Conservation (phyloP, 805 yeast species). For the Cyberlindnera bimundalis region DNA sequence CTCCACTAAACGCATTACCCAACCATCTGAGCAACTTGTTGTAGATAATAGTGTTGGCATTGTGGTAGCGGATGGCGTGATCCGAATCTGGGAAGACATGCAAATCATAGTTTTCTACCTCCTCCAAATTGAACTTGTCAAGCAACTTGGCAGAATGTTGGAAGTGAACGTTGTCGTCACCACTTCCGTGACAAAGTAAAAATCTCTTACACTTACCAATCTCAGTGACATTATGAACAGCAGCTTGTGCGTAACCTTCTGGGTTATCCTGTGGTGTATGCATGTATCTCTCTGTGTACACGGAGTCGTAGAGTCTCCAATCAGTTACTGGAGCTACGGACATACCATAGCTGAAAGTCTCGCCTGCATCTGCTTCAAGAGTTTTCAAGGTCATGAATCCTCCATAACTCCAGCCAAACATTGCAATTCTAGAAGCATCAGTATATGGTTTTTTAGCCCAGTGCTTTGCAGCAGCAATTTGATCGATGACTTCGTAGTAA, state of each 20-base stretch:
- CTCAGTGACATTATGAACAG: conserved; percentile 53
- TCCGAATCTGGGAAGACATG: conserved; percentile 81
- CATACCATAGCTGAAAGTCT: conserved; percentile 81
- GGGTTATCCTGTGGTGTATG: conserved; percentile 69
- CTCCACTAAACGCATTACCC: conserved; percentile 52
- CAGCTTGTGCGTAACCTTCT: conserved; percentile 56
- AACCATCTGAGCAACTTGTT: conserved; percentile 69
- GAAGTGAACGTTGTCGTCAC: conserved; percentile 96
- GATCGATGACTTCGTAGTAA: conserved; percentile 78
- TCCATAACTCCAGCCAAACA: conserved; percentile 99
- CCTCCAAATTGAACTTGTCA: conserved; percentile 68
- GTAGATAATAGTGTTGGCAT: conserved; percentile 66
- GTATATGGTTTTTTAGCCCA: conserved; percentile 67
- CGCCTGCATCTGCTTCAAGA: conserved; percentile 73
- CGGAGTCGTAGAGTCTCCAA: conserved; percentile 88
- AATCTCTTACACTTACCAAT: conserved; percentile 63
- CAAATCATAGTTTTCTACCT: conserved; percentile 79
- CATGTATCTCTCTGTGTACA: conserved; percentile 95
- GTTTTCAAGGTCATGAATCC: conserved; percentile 91
- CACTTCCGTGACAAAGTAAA: conserved; percentile 91
- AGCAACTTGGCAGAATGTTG: conserved; percentile 80
- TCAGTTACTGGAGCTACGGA: conserved; percentile 98
- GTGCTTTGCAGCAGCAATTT: conserved; percentile 74
- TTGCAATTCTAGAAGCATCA: conserved; percentile 64
- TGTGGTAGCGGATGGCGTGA: conserved; percentile 68